A percentile compares a stretch with the other conserved stretches of the same genome.
These are phyloP conservation scores for Penicillium sp. DNA, from an alignment of 2,329 filamentous ascomycete genomes.

Conservation along the genomic window DNA sequence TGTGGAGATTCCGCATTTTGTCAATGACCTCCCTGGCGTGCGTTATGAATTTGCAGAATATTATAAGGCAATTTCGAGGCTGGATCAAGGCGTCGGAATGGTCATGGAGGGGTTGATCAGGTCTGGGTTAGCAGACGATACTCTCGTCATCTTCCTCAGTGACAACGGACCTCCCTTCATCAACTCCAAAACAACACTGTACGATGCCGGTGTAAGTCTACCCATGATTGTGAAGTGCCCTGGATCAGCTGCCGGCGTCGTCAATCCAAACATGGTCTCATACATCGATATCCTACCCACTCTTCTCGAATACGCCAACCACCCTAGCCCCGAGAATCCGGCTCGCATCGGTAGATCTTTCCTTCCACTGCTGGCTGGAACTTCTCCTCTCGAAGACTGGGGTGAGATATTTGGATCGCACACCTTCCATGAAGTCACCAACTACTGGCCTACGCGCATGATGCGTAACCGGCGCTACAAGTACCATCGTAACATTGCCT, in stretches of 20 bases:
- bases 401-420: conserved; percentile 52
- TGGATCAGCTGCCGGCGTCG: conserved; percentile 16
- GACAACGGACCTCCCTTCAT: conserved; percentile 55
- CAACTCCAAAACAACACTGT: conserved; percentile 55
- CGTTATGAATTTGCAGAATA: conserved; percentile 49
- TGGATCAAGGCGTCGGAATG: conserved; percentile 47
- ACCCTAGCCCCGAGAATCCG: conserved; percentile 10
- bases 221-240: conserved; percentile 47
- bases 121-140: conserved; percentile 33
- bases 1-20: conserved; percentile 43
- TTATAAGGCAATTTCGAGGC: conserved; percentile 41
- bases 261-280: conserved; percentile 50
- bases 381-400: conserved; percentile 17
- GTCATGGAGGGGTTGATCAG: conserved; percentile 39
- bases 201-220: conserved; percentile 49
- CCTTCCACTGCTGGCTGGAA: conserved; percentile 35
- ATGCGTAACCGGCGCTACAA: conserved; percentile 48
- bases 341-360: conserved; percentile 38
- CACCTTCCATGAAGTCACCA: conserved; percentile 54
- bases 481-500: conserved; percentile 54
- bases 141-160: conserved; percentile 50
- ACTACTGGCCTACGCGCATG: conserved; percentile 54
- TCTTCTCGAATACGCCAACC: conserved; percentile 43
- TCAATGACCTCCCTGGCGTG: conserved; percentile 43
- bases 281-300: conserved; percentile 52